These are phyloP conservation scores for Aspergillaceae sp. DNA, from an alignment of 2,329 filamentous ascomycete genomes.

Conservation along the genomic window DNA sequence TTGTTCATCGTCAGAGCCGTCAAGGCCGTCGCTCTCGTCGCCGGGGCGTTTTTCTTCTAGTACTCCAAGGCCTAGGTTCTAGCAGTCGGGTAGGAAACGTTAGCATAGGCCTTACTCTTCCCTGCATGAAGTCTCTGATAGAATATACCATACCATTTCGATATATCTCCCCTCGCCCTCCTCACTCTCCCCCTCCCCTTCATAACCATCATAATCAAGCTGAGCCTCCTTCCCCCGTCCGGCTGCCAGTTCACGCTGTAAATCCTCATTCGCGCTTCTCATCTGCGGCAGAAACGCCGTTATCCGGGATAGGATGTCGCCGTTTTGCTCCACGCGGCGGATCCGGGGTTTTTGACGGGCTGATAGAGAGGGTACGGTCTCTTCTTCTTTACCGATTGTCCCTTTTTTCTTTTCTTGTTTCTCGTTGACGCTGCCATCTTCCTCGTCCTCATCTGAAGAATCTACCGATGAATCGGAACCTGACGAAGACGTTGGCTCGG, in stretches of 20 bases:
- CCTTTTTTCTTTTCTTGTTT: constrained; percentile 6
- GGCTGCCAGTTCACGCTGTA: constrained; percentile 31
- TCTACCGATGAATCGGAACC: constrained; percentile 11
- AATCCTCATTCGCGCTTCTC: constrained; percentile 35
- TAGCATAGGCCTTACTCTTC: too few relatives aligned
- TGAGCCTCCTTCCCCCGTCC: constrained; percentile 22
- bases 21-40: constrained; percentile 11
- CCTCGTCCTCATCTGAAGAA: constrained; percentile 13
- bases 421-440: constrained; percentile 16
- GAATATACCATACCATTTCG: constrained; percentile 31
- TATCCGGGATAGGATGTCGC: constrained; percentile 28
- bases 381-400: constrained; percentile 2
- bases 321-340: constrained; percentile 16
- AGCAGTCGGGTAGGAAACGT: not conserved
- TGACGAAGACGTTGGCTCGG: constrained; percentile 12
- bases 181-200: constrained; percentile 27
- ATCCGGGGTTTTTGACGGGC: constrained; percentile 29
- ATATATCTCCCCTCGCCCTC: constrained; percentile 31
- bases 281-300: constrained; percentile 36
- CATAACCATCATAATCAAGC: too few relatives aligned
- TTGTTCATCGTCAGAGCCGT: constrained; percentile 6
- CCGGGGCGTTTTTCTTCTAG: constrained; percentile 30
- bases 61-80: constrained; percentile 39
- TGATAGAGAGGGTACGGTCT: constrained; percentile 19
- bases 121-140: too few relatives aligned